Percentiles rank a stretch among this genome's conserved stretches.
These are phyloP conservation scores for Lachancea cidri DNA, from an alignment of 805 yeast species.

Conservation along the genomic window DNA sequence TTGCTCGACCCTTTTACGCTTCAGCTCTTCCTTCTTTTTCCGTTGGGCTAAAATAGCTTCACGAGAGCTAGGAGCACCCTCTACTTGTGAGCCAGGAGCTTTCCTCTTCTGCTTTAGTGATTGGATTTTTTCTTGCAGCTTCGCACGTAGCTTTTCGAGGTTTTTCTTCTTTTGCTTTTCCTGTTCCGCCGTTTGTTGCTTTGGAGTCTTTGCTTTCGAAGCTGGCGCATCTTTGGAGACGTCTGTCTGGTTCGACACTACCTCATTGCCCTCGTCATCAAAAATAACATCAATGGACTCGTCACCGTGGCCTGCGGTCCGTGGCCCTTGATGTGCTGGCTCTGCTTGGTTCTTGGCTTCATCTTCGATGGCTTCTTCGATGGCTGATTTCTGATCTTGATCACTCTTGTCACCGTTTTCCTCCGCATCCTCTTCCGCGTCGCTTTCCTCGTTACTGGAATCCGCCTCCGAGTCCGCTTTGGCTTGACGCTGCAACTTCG, in stretches of 20 bases:
- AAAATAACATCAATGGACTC: slow-evolving; percentile 43
- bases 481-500: slow-evolving; percentile 22
- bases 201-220: slow-evolving; percentile 14
- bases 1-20: slow-evolving; percentile 36
- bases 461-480: slow-evolving; percentile 11
- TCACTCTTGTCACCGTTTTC: slow-evolving; percentile 17
- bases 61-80: slow-evolving; percentile 81
- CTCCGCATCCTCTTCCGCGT: slow-evolving; percentile 14
- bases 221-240: neutral
- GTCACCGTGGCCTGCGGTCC: slow-evolving; percentile 19
- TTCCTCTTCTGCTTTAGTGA: slow-evolving; percentile 72
- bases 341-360: slow-evolving; percentile 13
- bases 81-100: slow-evolving; percentile 79
- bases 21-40: slow-evolving; percentile 36
- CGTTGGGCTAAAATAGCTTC: slow-evolving; percentile 73
- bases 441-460: slow-evolving; percentile 7
- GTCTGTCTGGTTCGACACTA: slow-evolving; percentile 13
- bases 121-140: slow-evolving; percentile 68
- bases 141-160: slow-evolving; percentile 66
- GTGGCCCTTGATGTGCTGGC: slow-evolving; percentile 8
- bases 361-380: slow-evolving; percentile 19
- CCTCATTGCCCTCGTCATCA: slow-evolving; percentile 68
- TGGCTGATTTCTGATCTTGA: slow-evolving; percentile 6
- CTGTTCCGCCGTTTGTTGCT: slow-evolving; percentile 16
- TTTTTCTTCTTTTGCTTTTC: slow-evolving; percentile 43